Evolutionary conservation across 192 early-diverging fungal genomes (phyloP), one percentile per base, ranked within the genome.

Genomic region (Allomyces macrogynus): DNA sequence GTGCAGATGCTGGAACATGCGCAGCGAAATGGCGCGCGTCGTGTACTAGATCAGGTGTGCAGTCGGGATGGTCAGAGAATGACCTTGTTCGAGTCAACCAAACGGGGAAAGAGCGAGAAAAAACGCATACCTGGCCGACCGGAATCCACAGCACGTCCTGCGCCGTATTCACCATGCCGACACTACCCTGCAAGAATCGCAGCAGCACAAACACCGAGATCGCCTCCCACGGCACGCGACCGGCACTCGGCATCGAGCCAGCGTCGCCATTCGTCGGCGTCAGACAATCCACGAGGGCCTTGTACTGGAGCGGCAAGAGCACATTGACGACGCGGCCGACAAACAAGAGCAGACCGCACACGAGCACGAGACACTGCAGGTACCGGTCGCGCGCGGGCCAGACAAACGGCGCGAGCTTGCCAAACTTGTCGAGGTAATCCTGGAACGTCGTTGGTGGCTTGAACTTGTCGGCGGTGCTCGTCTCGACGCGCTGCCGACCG

Each of bases 221-320:
- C 18, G 44, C 25, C 3, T 57, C 60, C 32, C 40, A 65, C 5
- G 64, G 64, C 5, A 54, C 20, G 12, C 20, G 49, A 7, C 32
- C 32, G 32, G 32, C 32, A 40, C 32, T 40, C 32, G 32, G 32
- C 32, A 40, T 40, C 7, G 32, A 40, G 7, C 32, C 32, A 8
- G 32, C 32, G 7, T 40, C 32, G 7, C 32, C 32, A 40, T 40
- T 40, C 32, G 32, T 40, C 32, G 32, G 32, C 32, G 32, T 40
- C 32, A 40, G 32, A 7, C 32, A 40, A 40, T 40, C 32, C 4
- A 40, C 32, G 32, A 40, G 32, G 4, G 32, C 32, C 32, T 40
- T 40, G 32, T 91, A 88, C 75, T 91, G 86, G 54, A 83, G 63
- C 10, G 93, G 92, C 10, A 89, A 87, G 18, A 92, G 77, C 23